These are phyloP conservation scores for Hypoxylon rubiginosum DNA, from an alignment of 2,329 filamentous ascomycete species.

Conservation along the genomic window DNA sequence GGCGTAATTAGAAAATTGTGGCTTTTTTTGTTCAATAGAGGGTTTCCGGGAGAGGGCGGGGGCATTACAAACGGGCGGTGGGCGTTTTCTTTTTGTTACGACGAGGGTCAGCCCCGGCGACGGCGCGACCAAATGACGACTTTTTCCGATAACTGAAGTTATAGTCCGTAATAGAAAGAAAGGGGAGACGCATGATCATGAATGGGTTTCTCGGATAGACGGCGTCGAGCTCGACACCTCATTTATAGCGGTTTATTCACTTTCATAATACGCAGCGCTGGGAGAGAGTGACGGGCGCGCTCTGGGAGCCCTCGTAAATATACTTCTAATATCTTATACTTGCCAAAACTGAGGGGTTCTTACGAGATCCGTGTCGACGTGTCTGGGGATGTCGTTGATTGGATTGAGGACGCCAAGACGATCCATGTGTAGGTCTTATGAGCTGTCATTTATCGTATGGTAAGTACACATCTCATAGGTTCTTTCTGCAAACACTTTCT, in stretches of 20 bases:
- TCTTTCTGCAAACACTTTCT: background rate
- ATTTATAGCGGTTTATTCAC: conserved; percentile 16
- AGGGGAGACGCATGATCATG: conserved; percentile 32
- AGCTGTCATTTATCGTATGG: too few species aligned
- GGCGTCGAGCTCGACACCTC: background rate
- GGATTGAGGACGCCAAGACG: background rate
- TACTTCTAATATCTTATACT: conserved; percentile 24
- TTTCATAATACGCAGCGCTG: conserved; percentile 18
- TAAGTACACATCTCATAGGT: too few species aligned
- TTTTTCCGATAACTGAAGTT: conserved; percentile 14
- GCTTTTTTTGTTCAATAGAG: conserved; percentile 34
- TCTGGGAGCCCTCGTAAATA: conserved; percentile 19
- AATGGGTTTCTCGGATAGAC: conserved; percentile 28
- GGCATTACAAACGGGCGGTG: conserved; percentile 7
- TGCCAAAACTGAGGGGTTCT: background rate
- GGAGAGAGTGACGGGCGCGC: conserved; percentile 18
- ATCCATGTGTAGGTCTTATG: too few species aligned
- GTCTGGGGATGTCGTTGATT: background rate
- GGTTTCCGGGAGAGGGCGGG: conserved; percentile 4
- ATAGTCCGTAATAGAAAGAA: conserved; percentile 31
- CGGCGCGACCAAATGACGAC: conserved; percentile 28
- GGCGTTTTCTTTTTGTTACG: conserved; percentile 33
- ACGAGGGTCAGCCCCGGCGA: conserved; percentile 25
- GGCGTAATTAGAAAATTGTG: conserved; percentile 28
- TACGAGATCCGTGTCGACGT: background rate